Evolutionary conservation across 257 asterid genomes (phyloP), one percentile per base, ranked within the genome.

Genomic region (Cynanchum wilfordii): DNA sequence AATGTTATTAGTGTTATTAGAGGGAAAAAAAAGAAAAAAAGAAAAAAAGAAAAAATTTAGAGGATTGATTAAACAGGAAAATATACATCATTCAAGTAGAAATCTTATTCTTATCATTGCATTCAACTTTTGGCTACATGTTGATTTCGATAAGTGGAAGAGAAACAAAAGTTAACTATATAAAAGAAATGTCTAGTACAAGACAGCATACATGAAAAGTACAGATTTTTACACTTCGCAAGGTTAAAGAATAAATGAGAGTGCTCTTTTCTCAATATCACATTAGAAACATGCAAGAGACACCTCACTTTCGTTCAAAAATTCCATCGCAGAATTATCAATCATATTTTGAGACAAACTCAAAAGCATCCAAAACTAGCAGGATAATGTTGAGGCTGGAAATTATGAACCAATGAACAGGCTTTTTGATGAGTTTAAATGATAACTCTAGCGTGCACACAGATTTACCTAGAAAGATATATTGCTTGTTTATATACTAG

Each of bases 1-100:
- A 71, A 75, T 76, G 79, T 64, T 59, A 80, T 38, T 56, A 67
- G 66, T 50, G 55, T 71, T 50, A 69, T 20, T 47, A n/a, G 40
- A 36, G 3, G 3, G 2, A 2, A 4, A 33, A 33, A 33, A 33
- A 33, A 33, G 38, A 59, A 36, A 51, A 17, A 50, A 7, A n/a
- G n/a, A n/a, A 47, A 47, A 10, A 47, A 47, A 11, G 3, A 51
- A 16, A 51, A 51, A 3, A 60, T 22, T 52, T 62, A 8, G 71
- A 42, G 27, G 24, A 9, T n/a, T 60, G 57, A 8, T 30, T 9
- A 73, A n/a, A 51, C 13, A 24, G 47, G 51, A 16, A 20, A 49
- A 54, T 42, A 54, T 25, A 16, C 13, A 30, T 75, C 30, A 68
- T 27, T 57, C 27, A 17, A 67, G 55, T 47, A 11, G 38, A 69